phyloP scores from a whole-genome alignment of 805 yeast species.

The Priceomyces carsonii region DNA sequence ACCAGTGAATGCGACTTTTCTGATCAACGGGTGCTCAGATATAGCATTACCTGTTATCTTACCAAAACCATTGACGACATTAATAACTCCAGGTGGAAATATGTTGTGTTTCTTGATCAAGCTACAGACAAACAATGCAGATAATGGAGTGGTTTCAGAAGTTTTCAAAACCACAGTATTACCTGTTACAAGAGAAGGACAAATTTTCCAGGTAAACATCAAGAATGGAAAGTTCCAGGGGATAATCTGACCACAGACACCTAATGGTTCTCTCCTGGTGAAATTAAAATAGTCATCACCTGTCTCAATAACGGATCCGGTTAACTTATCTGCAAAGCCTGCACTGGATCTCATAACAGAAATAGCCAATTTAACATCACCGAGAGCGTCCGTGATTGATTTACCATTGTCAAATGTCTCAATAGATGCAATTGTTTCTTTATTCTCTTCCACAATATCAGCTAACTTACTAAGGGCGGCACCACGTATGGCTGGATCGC shows the following conservation, averaged over 20 bases:
- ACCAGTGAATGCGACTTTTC: constrained; percentile 58
- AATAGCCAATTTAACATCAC: constrained; percentile 59
- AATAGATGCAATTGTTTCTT: constrained; percentile 52
- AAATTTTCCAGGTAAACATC: constrained; percentile 53
- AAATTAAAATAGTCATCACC: constrained; percentile 49
- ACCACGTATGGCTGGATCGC: constrained; percentile 48
- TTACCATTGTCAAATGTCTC: constrained; percentile 66
- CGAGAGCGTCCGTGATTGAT: constrained; percentile 50
- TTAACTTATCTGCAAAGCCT: constrained; percentile 72
- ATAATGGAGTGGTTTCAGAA: constrained; percentile 52
- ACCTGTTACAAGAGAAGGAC: constrained; percentile 49
- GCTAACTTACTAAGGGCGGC: constrained; percentile 51
- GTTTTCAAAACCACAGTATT: constrained; percentile 49
- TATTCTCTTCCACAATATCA: constrained; percentile 47
- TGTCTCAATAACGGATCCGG: constrained; percentile 64
- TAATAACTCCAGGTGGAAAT: constrained; percentile 50
- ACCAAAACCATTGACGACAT: constrained; percentile 48
- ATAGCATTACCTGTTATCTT: constrained; percentile 47
- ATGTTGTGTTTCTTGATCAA: constrained; percentile 43
- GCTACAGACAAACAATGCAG: constrained; percentile 43
- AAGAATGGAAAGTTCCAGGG: constrained; percentile 55
- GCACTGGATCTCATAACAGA: constrained; percentile 64
- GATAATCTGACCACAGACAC: constrained; percentile 52
- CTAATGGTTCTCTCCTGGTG: constrained; percentile 42
- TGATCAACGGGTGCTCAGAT: constrained; percentile 45